Base-by-base conservation (phyloP, 441 rosid genomes). In the Biscutella laevigata region DNA sequence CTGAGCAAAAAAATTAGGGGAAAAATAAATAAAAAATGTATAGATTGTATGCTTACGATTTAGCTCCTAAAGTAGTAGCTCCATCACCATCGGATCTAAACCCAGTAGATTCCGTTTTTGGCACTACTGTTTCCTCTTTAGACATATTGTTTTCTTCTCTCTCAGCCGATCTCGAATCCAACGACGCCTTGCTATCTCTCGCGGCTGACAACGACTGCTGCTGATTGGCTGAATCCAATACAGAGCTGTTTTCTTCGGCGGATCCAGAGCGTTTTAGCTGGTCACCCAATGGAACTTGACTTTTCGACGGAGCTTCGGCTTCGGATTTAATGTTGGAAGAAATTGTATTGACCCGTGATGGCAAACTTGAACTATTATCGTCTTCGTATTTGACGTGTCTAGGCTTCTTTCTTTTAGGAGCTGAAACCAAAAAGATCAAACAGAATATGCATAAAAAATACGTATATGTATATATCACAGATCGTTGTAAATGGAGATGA, bases 401-500 rank as follows among this genome's bases (percentile, higher is more conserved):
- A 2, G 99, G 99, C 62, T 79, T 82, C 70, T 86, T 92, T 71
- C 99, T 77, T 78, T 82, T 92, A 0, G 99, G 99, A 21, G 86
- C 98, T 92, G 80, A 27, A 17, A 50, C 16, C 1, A 33, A 34
- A 51, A 30, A 13, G 19, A 16, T 15, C 17, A 27, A 9, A 19
- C 6, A 54, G 26, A 48, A 41, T 62, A 33, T 46, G 46, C 1
- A n/a, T 25, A 56, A 44, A 44, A 55, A 30, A 14, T 35, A 37
- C 1, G 36, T 38, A 46, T 22, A n/a, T n/a, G n/a, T n/a, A n/a
- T n/a, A n/a, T 41, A 37, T 16, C 14, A 19, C 24, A 49, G 57
- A 50, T 39, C 26, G 27, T 22, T 39, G 25, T 16, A 12, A 17
- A 48, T 1, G 25, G 11, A 25, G n/a, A 57, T 14, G 25, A 65